Conservation (phyloP, 345 rosid species). For the Salix arbutifolia region DNA sequence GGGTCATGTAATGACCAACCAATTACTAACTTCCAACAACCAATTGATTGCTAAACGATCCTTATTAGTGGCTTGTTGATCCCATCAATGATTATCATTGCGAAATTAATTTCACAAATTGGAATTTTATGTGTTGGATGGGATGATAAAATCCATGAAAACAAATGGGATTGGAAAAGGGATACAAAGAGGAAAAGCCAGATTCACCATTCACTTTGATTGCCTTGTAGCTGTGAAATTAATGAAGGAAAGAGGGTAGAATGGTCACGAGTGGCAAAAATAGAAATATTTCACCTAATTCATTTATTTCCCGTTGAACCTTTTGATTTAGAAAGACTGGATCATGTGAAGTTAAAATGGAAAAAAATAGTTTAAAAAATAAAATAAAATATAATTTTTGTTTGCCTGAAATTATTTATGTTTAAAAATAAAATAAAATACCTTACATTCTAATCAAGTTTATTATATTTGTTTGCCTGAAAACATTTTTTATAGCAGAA, state of each 20-base stretch:
- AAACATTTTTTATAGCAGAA: not conserved
- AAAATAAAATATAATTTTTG: not conserved
- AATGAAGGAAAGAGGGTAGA: not conserved
- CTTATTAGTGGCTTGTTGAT: too few species aligned
- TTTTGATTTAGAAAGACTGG: not conserved
- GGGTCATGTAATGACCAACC: too few species aligned
- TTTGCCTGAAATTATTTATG: not conserved
- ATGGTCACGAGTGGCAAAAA: not conserved
- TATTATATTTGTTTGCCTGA: not conserved
- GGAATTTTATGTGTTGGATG: not conserved
- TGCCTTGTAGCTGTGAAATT: not conserved
- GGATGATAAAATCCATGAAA: not conserved
- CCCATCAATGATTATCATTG: too few species aligned
- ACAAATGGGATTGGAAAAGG: not conserved
- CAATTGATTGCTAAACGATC: too few species aligned
- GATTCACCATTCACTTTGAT: not conserved
- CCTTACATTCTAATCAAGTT: not conserved
- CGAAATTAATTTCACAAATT: too few species aligned
- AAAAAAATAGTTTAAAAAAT: too few species aligned
- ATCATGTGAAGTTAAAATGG: not conserved
- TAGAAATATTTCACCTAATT: not conserved
- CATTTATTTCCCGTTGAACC: not conserved
- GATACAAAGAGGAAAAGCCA: not conserved
- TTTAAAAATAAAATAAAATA: too few species aligned
- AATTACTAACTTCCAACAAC: too few species aligned